Evolutionary conservation across 2,329 filamentous ascomycete species (phyloP).

Genomic region (Fusarium sp.): DNA sequence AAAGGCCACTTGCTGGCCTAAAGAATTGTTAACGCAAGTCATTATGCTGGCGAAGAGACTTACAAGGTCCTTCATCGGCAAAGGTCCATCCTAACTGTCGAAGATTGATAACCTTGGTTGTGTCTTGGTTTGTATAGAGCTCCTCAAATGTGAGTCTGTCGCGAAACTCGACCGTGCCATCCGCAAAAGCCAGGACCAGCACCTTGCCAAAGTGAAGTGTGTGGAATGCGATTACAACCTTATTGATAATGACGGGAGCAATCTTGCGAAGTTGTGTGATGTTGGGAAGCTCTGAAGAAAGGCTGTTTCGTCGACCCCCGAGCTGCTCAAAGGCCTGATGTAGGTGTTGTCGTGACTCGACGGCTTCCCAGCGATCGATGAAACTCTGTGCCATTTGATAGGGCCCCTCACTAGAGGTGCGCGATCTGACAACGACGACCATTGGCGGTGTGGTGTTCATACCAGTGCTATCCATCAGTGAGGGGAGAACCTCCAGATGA

Average conservation of each 20-base stretch:
- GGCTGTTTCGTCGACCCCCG: slow-evolving; percentile 69
- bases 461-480: slow-evolving; percentile 69
- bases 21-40: slow-evolving; percentile 25
- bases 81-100: slow-evolving; percentile 84
- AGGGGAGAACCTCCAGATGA: slow-evolving; percentile 79
- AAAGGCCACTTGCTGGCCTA: slow-evolving; percentile 70
- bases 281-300: slow-evolving; percentile 49
- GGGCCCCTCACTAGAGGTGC: slow-evolving; percentile 64
- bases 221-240: slow-evolving; percentile 76
- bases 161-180: slow-evolving; percentile 84
- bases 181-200: slow-evolving; percentile 79
- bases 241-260: slow-evolving; percentile 77
- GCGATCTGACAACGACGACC: slow-evolving; percentile 79
- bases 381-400: slow-evolving; percentile 78
- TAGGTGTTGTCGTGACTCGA: slow-evolving; percentile 74
- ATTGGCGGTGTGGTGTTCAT: slow-evolving; percentile 69
- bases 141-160: slow-evolving; percentile 80
- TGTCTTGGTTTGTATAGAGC: slow-evolving; percentile 72
- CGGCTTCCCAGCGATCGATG: slow-evolving; percentile 85
- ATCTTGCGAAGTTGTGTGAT: slow-evolving; percentile 68
- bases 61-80: slow-evolving; percentile 73
- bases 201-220: slow-evolving; percentile 77
- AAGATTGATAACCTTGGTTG: slow-evolving; percentile 75
- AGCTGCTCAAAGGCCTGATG: slow-evolving; percentile 85
- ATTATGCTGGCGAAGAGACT: slow-evolving; percentile 39